Evolutionary conservation across 441 rosid genomes (phyloP).

Genomic region (Populus hybrid): DNA sequence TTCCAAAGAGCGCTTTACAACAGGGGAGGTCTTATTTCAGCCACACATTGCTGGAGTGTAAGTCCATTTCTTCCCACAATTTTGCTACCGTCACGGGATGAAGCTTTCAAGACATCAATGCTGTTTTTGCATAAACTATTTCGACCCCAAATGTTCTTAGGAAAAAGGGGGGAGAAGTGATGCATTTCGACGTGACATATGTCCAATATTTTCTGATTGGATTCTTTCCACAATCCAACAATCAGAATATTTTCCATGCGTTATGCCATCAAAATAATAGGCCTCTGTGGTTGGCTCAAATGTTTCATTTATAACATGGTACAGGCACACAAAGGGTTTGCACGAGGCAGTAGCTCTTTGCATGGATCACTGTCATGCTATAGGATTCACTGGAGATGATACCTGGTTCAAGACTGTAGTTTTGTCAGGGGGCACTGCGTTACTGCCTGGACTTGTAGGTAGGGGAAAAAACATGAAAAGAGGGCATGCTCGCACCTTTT

Average conservation of each 20-base stretch:
- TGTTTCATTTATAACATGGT: slow-evolving; percentile 6
- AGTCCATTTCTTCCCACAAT: slow-evolving; percentile 27
- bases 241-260: no score
- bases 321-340: slow-evolving; percentile 81
- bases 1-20: slow-evolving; percentile 78
- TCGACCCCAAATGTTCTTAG: neutral
- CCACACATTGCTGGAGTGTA: slow-evolving; percentile 85
- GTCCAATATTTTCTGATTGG: no score
- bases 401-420: slow-evolving; percentile 91
- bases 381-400: slow-evolving; percentile 57
- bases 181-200: no score
- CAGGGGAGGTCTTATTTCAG: slow-evolving; percentile 88
- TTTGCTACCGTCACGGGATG: neutral
- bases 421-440: slow-evolving; percentile 74
- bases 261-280: no score
- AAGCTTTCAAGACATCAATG: neutral
- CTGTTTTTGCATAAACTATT: neutral
- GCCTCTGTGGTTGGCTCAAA: neutral
- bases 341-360: slow-evolving; percentile 89
- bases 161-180: no score
- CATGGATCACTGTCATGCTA: slow-evolving; percentile 83
- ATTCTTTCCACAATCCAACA: no score
- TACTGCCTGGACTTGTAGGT: slow-evolving; percentile 91
- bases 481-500: no score
- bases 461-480: neutral